Evolutionary conservation across 495 filamentous ascomycete species (phyloP).

Genomic region (Lophiostoma macrostomum): DNA sequence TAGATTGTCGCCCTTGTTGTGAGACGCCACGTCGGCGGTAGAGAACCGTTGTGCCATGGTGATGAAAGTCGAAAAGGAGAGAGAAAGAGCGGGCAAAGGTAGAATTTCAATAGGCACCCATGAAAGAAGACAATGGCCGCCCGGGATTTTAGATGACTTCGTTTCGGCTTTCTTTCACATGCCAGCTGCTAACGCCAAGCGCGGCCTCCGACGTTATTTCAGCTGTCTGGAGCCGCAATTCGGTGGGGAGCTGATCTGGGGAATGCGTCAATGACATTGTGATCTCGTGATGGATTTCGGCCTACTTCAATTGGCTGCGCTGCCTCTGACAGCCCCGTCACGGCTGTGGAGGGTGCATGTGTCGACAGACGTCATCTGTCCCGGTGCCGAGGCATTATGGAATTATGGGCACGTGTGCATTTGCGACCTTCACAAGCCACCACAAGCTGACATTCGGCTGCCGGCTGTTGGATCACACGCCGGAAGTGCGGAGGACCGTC

Average conservation of each 20-base stretch:
- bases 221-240: conserved; percentile 15
- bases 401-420: conserved; percentile 18
- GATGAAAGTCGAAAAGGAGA: conserved; percentile 17
- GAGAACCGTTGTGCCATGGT: conserved; percentile 87
- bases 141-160: conserved; percentile 4
- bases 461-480: not conserved
- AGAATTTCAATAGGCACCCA: too few species aligned
- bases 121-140: conserved; percentile 10
- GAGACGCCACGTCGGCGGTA: conserved; percentile 78
- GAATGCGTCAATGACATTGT: not conserved
- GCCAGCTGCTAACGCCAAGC: conserved; percentile 16
- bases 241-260: not conserved
- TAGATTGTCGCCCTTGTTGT: conserved; percentile 80
- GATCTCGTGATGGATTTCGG: conserved; percentile 7
- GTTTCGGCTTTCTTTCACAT: conserved; percentile 28
- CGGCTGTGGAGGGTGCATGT: conserved; percentile 11
- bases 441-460: conserved; percentile 12
- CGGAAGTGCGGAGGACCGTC: conserved; percentile 15
- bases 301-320: conserved; percentile 2
- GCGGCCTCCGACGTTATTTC: not conserved
- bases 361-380: conserved; percentile 14
- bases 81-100: conserved; percentile 1
- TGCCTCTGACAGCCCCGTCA: not conserved
- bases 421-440: conserved; percentile 18
- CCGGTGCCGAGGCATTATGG: conserved; percentile 16